Conservation (phyloP, 225 moss, liverwort and hornwort species). For the Marchantia paleacea region DNA sequence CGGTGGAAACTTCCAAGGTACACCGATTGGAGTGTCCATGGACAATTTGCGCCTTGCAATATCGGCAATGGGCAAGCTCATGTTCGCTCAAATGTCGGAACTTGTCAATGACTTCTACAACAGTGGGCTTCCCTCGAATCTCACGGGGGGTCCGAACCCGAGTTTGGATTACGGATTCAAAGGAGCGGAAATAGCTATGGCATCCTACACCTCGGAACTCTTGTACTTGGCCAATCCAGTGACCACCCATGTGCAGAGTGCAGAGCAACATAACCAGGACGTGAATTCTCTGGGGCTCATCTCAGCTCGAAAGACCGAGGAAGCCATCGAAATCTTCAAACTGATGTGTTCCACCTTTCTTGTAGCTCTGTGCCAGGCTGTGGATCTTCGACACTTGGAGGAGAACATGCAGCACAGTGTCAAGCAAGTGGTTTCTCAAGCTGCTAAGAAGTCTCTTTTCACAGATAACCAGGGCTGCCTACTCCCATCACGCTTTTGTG, state of each 20-base stretch:
- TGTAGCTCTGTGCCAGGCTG: constrained; percentile 56
- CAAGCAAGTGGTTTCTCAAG: constrained; percentile 49
- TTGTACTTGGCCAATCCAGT: constrained; percentile 64
- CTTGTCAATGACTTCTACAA: constrained; percentile 69
- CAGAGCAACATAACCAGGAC: constrained; percentile 75
- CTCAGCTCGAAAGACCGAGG: constrained; percentile 48
- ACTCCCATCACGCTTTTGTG: constrained; percentile 20
- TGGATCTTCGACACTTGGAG: constrained; percentile 59
- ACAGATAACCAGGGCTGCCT: constrained; percentile 1
- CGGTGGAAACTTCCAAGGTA: constrained; percentile 63
- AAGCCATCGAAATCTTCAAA: constrained; percentile 51
- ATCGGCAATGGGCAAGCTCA: constrained; percentile 57
- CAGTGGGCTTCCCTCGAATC: constrained; percentile 56
- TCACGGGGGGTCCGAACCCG: constrained; percentile 58
- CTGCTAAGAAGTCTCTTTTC: constrained; percentile 51
- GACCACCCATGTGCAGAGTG: constrained; percentile 64
- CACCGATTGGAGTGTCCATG: constrained; percentile 63
- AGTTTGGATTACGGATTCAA: constrained; percentile 73
- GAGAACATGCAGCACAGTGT: constrained; percentile 54
- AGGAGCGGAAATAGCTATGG: constrained; percentile 67
- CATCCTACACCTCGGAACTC: constrained; percentile 55
- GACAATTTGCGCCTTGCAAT: constrained; percentile 65
- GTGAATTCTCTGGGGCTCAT: constrained; percentile 63
- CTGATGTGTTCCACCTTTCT: constrained; percentile 62
- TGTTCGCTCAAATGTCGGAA: constrained; percentile 63